phyloP scores from a whole-genome alignment of 768 basidiomycete genomes.

The Tephrocybe sp. region DNA sequence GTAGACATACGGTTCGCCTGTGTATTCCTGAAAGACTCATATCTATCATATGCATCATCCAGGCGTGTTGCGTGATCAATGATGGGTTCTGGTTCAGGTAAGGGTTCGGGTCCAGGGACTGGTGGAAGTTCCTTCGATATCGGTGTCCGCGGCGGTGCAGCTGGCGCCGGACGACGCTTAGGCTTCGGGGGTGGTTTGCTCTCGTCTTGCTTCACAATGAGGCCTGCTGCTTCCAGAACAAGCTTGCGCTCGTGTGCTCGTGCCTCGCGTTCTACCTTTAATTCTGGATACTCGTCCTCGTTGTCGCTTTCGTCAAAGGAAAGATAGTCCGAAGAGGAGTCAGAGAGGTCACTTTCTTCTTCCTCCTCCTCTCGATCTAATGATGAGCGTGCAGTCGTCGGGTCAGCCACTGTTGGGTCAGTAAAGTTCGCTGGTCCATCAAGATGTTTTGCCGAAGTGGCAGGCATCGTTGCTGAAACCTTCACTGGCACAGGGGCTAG shows the following conservation, averaged over 20 bases:
- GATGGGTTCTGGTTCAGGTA: constrained; percentile 19
- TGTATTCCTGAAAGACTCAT: constrained; percentile 74
- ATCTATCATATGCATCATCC: constrained; percentile 88
- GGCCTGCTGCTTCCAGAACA: constrained; percentile 86
- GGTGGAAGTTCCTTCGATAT: constrained; percentile 53
- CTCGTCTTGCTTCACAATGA: constrained; percentile 68
- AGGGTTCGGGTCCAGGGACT: constrained; percentile 34
- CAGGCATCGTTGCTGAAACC: not conserved
- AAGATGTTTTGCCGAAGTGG: constrained; percentile 3
- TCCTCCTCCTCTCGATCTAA: constrained; percentile 18
- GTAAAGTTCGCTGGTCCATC: too few relatives aligned
- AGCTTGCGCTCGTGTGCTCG: constrained; percentile 75
- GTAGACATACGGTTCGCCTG: constrained; percentile 54
- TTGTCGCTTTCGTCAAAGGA: constrained; percentile 34
- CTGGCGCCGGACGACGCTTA: constrained; percentile 45
- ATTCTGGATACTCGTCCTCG: constrained; percentile 37
- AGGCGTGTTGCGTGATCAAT: constrained; percentile 44
- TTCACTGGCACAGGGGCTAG: constrained; percentile 8
- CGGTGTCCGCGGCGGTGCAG: constrained; percentile 38
- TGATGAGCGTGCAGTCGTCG: constrained; percentile 1
- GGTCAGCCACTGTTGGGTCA: constrained; percentile 6
- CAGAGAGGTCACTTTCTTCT: constrained; percentile 27
- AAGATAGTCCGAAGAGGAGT: constrained; percentile 28
- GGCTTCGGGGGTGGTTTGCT: constrained; percentile 43
- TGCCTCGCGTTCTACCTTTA: constrained; percentile 50